Percentiles rank a stretch among this genome's conserved stretches.
Evolutionary conservation across 1,284 basidiomycete genomes (phyloP).

Genomic region (Rhodotorula glutinis): DNA sequence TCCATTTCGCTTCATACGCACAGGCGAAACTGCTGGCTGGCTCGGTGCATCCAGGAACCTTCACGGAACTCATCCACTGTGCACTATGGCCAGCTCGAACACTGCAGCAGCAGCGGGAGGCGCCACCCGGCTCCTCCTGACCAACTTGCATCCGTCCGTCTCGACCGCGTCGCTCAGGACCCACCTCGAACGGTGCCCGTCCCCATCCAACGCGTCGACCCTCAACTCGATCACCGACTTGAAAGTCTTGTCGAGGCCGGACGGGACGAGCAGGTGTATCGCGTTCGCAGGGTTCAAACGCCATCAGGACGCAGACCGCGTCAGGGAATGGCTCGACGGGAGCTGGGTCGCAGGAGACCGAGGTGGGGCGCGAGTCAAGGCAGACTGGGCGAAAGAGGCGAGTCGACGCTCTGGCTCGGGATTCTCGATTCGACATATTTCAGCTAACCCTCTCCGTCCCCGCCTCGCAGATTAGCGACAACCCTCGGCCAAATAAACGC

Average conservation of each 20-base stretch:
- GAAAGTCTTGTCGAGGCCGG: constrained; percentile 71
- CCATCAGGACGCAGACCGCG: constrained; percentile 68
- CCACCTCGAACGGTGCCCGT: constrained; percentile 60
- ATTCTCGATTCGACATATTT: not conserved
- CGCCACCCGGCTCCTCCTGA: constrained; percentile 74
- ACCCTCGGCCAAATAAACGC: constrained; percentile 20
- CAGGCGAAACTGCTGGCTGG: too few relatives aligned
- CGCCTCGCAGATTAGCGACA: constrained; percentile 15
- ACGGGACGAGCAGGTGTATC: constrained; percentile 80
- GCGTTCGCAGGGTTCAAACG: constrained; percentile 90
- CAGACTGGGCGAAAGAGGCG: constrained; percentile 68
- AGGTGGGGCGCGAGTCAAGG: constrained; percentile 68
- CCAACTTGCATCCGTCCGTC: constrained; percentile 75
- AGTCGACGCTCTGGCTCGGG: constrained; percentile 43
- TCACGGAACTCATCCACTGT: too few relatives aligned
- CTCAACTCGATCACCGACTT: constrained; percentile 72
- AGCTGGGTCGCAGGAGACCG: constrained; percentile 62
- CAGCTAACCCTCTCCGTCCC: not conserved
- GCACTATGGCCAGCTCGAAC: not conserved
- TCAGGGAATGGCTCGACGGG: constrained; percentile 78
- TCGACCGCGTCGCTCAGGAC: constrained; percentile 64
- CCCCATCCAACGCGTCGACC: constrained; percentile 42
- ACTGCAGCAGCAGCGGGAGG: not conserved
- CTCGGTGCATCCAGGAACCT: too few relatives aligned
- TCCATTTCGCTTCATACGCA: too few relatives aligned